A percentile compares a stretch with the other conserved stretches of the same genome.
phyloP scores from a whole-genome alignment of 352 stramenopile genomes.

The Pythium pyrilobum region DNA sequence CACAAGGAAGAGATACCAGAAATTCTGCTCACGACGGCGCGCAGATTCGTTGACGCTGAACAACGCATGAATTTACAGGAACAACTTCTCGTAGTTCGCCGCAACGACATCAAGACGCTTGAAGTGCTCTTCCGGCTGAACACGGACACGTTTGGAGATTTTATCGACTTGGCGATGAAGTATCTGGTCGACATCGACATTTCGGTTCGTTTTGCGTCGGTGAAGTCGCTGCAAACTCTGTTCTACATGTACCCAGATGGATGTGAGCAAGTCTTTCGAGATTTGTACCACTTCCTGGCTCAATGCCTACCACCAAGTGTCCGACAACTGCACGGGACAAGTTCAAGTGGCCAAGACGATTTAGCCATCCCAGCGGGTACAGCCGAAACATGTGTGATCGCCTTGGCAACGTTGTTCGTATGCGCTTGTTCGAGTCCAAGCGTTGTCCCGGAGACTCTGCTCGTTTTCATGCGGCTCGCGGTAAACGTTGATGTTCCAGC shows the following conservation, averaged over 20 bases:
- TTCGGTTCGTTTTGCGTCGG: constrained; percentile 44
- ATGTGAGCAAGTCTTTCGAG: constrained; percentile 41
- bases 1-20: constrained; percentile 48
- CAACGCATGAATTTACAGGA: constrained; percentile 10
- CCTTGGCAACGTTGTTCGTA: constrained; percentile 56
- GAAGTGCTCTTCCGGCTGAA: constrained; percentile 70
- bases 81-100: constrained; percentile 26
- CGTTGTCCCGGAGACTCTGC: constrained; percentile 47
- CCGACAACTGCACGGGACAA: no score
- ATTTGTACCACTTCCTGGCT: constrained; percentile 38
- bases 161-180: constrained; percentile 42
- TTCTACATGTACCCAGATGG: constrained; percentile 84
- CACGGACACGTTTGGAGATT: constrained; percentile 40
- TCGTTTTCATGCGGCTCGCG: constrained; percentile 44
- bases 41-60: constrained; percentile 28
- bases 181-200: constrained; percentile 48
- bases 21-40: constrained; percentile 36
- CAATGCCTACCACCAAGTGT: constrained; percentile 18
- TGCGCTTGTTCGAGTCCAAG: constrained; percentile 57
- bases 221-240: constrained; percentile 50
- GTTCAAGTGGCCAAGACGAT: no score
- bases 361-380: no score
- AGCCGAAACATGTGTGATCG: constrained; percentile 26
- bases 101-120: constrained; percentile 39
- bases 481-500: constrained; percentile 22